Base-by-base conservation (phyloP, 257 asterid species). In the Fraxinus quadrangulata region DNA sequence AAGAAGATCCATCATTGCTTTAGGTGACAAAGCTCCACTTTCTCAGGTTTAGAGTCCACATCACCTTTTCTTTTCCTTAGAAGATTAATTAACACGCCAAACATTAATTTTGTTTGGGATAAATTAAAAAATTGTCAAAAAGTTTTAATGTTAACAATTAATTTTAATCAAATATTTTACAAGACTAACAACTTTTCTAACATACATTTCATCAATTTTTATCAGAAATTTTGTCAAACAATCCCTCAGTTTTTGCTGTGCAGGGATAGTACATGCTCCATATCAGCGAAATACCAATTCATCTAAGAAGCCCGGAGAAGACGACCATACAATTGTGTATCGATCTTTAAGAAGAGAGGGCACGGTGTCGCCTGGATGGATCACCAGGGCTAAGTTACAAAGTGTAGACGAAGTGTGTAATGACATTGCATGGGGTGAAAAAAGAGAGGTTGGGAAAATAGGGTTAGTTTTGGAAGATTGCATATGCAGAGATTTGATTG, bases 371-470 rank as follows among this genome's bases (percentile, higher is more conserved):
- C 83, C 80, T 16, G 76, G 78, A 26, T 81, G 84, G 89, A 81
- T 88, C 79, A 90, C 89, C 81, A 75, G 78, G 80, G 93, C 95
- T 1, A 87, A 90, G 98, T 84, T 85, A 21, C 66, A 85, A 75
- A 93, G 90, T 31, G 90, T 93, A 9, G 94, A 90, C 23, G 92
- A 93, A 87, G 98, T 89, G 84, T 93, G 97, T 68, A 81, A 39
- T 0, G 97, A 93, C 81, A 80, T 88, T 8, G 90, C 81, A 0
- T 90, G 96, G 91, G 98, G 98, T 2, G 90, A 91, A 69, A 85
- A 83, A 83, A 89, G 96, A 77, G 98, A 93, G 79, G 68, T 76
- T 1, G 86, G 85, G 71, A 93, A 78, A 78, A 89, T 93, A 80
- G 94, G 92, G 79, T 4, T 90, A 71, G 88, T 76, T 5, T 82